phyloP scores from a whole-genome alignment of 2,329 filamentous ascomycete species.

The Sporothrix sp. region DNA sequence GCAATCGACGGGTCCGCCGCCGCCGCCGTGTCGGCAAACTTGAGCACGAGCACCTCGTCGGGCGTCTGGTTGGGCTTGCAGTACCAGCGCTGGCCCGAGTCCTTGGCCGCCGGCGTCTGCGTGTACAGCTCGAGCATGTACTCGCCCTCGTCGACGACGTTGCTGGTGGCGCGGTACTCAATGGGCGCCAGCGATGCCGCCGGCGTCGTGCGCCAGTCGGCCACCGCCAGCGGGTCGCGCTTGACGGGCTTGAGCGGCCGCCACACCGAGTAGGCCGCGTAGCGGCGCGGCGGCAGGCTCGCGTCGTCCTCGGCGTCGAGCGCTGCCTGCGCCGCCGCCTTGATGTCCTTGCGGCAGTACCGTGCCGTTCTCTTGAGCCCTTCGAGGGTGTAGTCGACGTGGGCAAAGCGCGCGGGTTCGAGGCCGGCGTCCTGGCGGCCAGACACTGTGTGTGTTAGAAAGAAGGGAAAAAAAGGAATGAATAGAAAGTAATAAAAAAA shows the following conservation, averaged over 20 bases:
- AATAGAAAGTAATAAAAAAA: too few species aligned
- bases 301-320: slow-evolving; percentile 1
- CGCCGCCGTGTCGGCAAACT: slow-evolving; percentile 7
- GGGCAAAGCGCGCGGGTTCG: slow-evolving; percentile 5
- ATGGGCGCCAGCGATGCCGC: slow-evolving; percentile 2
- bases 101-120: not conserved
- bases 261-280: slow-evolving; percentile 3
- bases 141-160: slow-evolving; percentile 3
- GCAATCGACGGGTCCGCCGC: not conserved
- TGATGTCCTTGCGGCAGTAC: slow-evolving; percentile 7
- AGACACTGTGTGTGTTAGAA: not conserved
- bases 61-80: slow-evolving; percentile 7
- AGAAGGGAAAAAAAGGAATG: too few species aligned
- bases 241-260: slow-evolving; percentile 2
- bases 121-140: slow-evolving; percentile 10
- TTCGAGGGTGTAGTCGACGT: slow-evolving; percentile 4
- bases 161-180: slow-evolving; percentile 9
- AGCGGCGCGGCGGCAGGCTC: not conserved
- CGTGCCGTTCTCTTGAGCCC: not conserved
- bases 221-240: slow-evolving; percentile 1
- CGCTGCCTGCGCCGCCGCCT: not conserved
- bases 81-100: slow-evolving; percentile 6
- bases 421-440: slow-evolving; percentile 3
- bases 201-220: slow-evolving; percentile 8
- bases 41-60: slow-evolving; percentile 6